These are phyloP conservation scores for Bassia scoparia DNA, from an alignment of 148 eudicot genomes.

Conservation along the genomic window DNA sequence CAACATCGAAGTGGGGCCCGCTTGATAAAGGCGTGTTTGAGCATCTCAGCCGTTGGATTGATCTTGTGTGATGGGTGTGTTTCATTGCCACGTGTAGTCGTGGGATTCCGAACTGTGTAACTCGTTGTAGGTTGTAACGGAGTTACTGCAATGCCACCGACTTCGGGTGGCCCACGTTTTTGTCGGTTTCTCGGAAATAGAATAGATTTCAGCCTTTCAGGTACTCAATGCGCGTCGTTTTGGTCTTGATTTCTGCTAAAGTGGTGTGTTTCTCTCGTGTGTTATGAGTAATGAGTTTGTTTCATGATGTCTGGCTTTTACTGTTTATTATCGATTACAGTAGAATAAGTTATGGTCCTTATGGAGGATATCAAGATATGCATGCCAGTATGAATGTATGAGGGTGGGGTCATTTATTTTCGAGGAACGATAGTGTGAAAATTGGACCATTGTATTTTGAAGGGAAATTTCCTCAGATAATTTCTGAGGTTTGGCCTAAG, in stretches of 20 bases:
- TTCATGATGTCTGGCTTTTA: no score
- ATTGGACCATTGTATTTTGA: no score
- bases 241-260: neutral
- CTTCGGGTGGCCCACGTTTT: neutral
- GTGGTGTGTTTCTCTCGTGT: neutral
- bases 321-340: no score
- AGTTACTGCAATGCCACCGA: conserved; percentile 10
- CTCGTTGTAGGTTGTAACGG: neutral
- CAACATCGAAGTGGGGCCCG: neutral
- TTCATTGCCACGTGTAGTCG: neutral
- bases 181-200: conserved; percentile 15
- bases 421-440: no score
- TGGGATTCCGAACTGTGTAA: neutral
- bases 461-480: no score
- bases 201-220: neutral
- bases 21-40: neutral
- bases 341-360: no score
- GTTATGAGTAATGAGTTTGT: no score
- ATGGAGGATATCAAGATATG: no score
- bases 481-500: no score
- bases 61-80: neutral
- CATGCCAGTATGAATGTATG: no score
- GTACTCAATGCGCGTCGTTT: conserved; percentile 15
- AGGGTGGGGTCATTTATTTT: no score
- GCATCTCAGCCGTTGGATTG: conserved; percentile 7